Percentiles rank a stretch among this genome's conserved stretches.
Evolutionary conservation across 768 basidiomycete species (phyloP).

Genomic region (Leucocoprinus leucothites): DNA sequence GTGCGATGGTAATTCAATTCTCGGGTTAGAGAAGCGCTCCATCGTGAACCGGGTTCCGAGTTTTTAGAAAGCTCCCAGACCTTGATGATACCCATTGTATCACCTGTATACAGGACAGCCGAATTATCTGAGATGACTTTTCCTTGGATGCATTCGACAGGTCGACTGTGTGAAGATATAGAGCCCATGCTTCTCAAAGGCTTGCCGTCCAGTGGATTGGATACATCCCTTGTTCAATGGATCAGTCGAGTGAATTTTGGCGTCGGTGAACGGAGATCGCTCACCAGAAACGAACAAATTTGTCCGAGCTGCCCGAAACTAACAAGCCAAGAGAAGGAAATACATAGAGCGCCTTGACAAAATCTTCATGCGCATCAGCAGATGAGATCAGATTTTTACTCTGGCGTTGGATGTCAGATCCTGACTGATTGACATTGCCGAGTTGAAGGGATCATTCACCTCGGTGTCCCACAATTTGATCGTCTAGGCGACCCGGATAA

Average conservation of each 20-base stretch:
- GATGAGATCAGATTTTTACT: constrained; percentile 68
- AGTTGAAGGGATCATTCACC: constrained; percentile 39
- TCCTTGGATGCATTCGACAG: constrained; percentile 78
- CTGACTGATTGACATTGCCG: neutral
- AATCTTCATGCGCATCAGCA: constrained; percentile 81
- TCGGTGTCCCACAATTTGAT: constrained; percentile 84
- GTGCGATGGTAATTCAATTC: constrained; percentile 79
- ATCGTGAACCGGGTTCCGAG: constrained; percentile 33
- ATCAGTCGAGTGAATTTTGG: neutral
- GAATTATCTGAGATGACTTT: constrained; percentile 40
- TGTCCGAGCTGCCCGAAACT: constrained; percentile 89
- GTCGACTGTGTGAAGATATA: constrained; percentile 83
- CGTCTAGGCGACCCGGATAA: constrained; percentile 43
- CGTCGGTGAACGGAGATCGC: constrained; percentile 20
- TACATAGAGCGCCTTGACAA: constrained; percentile 81
- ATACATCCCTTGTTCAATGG: constrained; percentile 56
- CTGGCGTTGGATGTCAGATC: constrained; percentile 34
- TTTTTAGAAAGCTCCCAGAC: constrained; percentile 68
- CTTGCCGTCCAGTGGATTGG: constrained; percentile 34
- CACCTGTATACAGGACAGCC: constrained; percentile 72
- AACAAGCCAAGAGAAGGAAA: constrained; percentile 64
- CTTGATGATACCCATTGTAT: constrained; percentile 90
- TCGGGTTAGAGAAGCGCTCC: constrained; percentile 46
- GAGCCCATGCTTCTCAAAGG: constrained; percentile 57
- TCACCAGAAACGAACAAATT: constrained; percentile 83